Evolutionary conservation across 257 asterid species (phyloP), one percentile per base, ranked within the genome.

Genomic region (Solanum sejunctum): DNA sequence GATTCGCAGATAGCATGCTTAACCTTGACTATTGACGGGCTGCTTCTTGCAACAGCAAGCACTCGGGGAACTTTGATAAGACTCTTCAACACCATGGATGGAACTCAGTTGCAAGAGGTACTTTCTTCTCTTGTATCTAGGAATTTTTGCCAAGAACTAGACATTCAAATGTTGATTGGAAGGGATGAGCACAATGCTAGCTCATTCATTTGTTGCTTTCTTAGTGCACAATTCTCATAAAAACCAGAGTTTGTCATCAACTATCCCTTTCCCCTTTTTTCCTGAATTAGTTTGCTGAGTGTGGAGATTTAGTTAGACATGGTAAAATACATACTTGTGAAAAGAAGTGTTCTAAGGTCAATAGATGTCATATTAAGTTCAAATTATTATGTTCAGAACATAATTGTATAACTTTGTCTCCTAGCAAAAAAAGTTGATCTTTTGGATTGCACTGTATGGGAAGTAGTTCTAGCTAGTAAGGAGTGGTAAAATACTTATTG

Each of bases 81-180:
- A 93, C 93, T 96, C 91, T 96, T 94, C 89, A 96, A 96, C 92
- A 92, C 98, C 58, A 92, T 96, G 98, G 98, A 96, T 88, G 99
- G 99, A 21, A 92, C 98, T 85, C 92, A 87, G 84, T 91, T 96
- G 90, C 99, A 94, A 87, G 99, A 96, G 99, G 99, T 96, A 90
- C 81, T 87, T n/a, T 79, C 23, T 83, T 64, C 49, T 54, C 49
- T 16, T 80, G 10, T 63, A 49, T 6, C 26, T 82, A 18, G 41
- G 60, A 9, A 26, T 66, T 36, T 56, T 36, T 26, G 54, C 26
- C 43, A 13, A 43, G 16, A 82, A 49, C 78, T 82, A 82, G 56
- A 16, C n/a, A 43, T 82, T 77, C 47, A 77, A 51, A 77, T 51
- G 47, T 63, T 77, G 82, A 51, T 77, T 23, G 17, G 26, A 77